Conservation (phyloP, 2,329 filamentous ascomycete species). For the Pyrenophora graminea region DNA sequence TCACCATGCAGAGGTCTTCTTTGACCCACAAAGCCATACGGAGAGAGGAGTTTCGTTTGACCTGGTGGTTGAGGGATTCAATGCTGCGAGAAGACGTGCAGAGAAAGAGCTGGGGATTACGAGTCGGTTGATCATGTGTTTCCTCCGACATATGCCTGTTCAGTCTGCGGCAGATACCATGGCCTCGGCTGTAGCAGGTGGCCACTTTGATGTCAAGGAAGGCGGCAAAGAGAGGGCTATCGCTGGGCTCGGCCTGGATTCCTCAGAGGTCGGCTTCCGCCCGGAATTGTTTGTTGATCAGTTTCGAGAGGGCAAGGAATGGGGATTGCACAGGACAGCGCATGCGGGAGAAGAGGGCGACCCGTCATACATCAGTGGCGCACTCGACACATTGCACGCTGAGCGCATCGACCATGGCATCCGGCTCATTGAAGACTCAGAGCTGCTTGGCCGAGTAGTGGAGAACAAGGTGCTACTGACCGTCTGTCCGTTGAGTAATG, state of each 20-base stretch:
- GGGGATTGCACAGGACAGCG: constrained; percentile 66
- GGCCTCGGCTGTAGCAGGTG: constrained; percentile 52
- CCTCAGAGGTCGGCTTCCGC: constrained; percentile 55
- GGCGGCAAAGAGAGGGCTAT: constrained; percentile 58
- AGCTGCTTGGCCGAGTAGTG: constrained; percentile 63
- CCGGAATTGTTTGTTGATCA: constrained; percentile 63
- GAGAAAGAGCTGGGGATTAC: constrained; percentile 66
- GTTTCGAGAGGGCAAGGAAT: constrained; percentile 59
- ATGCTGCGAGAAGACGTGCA: constrained; percentile 63
- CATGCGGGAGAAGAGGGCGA: constrained; percentile 79
- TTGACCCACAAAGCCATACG: constrained; percentile 78
- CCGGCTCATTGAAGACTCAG: constrained; percentile 63
- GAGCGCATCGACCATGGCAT: constrained; percentile 77
- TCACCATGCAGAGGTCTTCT: constrained; percentile 76
- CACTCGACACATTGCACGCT: constrained; percentile 65
- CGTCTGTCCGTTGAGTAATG: constrained; percentile 75
- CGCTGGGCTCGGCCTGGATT: constrained; percentile 69
- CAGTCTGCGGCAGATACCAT: constrained; percentile 49
- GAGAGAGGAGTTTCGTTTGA: constrained; percentile 65
- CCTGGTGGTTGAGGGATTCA: constrained; percentile 67
- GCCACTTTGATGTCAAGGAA: constrained; percentile 47
- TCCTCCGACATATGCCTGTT: constrained; percentile 70
- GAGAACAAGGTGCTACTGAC: constrained; percentile 65
- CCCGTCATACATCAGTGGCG: constrained; percentile 65
- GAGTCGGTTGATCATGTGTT: constrained; percentile 70